phyloP scores from a whole-genome alignment of 306 rosid genomes.

The Cercis canadensis region DNA sequence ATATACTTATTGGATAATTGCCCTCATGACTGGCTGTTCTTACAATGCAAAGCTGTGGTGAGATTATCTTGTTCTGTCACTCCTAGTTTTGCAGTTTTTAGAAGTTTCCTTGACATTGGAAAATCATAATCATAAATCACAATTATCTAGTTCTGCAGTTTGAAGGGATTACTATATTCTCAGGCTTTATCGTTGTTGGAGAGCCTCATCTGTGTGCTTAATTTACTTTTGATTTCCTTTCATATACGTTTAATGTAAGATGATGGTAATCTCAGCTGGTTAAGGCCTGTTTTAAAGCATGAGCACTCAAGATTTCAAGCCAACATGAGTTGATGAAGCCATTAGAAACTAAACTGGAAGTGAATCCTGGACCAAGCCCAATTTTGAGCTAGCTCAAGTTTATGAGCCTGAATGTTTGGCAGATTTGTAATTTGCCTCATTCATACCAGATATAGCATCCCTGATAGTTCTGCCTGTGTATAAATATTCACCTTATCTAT shows the following conservation, averaged over 20 bases:
- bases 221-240: neutral
- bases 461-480: no score
- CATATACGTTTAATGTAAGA: neutral
- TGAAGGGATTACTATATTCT: neutral
- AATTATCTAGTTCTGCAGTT: no score
- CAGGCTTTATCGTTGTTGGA: slow-evolving; percentile 24
- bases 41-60: slow-evolving; percentile 99
- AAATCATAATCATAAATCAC: neutral
- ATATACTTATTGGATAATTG: slow-evolving; percentile 83
- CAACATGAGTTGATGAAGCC: neutral
- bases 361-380: slow-evolving; percentile 1
- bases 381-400: neutral
- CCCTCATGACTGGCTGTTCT: slow-evolving; percentile 99
- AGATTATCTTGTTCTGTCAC: slow-evolving; percentile 44
- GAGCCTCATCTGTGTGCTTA: neutral
- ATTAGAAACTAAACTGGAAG: neutral
- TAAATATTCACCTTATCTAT: no score
- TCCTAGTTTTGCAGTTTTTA: slow-evolving; percentile 13
- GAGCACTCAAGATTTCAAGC: neutral
- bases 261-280: neutral
- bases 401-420: neutral
- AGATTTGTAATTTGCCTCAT: neutral
- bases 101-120: slow-evolving; percentile 24
- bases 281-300: neutral
- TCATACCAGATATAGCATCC: neutral